phyloP scores from a whole-genome alignment of 257 asterid genomes.

The Solanum arcanum region DNA sequence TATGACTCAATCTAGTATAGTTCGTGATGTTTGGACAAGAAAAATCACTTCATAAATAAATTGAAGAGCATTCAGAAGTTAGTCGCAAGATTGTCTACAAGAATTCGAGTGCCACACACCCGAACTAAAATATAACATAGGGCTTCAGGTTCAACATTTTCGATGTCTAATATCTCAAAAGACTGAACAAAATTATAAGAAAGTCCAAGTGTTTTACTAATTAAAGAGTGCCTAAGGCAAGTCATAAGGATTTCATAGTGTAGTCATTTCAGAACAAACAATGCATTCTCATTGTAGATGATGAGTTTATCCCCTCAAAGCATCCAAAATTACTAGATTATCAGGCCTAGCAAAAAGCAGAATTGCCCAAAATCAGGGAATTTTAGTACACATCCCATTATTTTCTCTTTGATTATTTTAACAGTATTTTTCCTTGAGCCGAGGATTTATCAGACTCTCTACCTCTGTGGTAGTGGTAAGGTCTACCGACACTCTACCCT shows the following conservation, averaged over 20 bases:
- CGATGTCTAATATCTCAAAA: neutral
- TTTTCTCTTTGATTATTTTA: neutral
- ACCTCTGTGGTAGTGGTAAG: neutral
- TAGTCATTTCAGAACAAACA: neutral
- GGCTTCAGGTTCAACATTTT: neutral
- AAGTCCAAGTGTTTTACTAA: neutral
- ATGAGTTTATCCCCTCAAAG: neutral
- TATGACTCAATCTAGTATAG: neutral
- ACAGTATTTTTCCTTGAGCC: neutral
- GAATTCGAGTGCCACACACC: neutral
- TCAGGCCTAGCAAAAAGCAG: neutral
- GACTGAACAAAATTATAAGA: neutral
- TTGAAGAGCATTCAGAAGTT: neutral
- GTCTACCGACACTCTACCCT: too few species aligned
- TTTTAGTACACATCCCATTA: neutral
- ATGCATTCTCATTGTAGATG: neutral
- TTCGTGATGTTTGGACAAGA: neutral
- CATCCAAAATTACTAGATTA: neutral
- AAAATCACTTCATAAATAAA: neutral
- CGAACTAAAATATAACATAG: neutral
- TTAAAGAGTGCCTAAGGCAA: neutral
- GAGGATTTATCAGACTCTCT: neutral
- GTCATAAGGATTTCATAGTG: neutral
- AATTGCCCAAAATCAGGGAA: neutral
- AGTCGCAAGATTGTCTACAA: neutral